Evolutionary conservation across 2,329 filamentous ascomycete genomes (phyloP), one percentile per base, ranked within the genome.

Genomic region (Coniosporium tulheliwenetii): DNA sequence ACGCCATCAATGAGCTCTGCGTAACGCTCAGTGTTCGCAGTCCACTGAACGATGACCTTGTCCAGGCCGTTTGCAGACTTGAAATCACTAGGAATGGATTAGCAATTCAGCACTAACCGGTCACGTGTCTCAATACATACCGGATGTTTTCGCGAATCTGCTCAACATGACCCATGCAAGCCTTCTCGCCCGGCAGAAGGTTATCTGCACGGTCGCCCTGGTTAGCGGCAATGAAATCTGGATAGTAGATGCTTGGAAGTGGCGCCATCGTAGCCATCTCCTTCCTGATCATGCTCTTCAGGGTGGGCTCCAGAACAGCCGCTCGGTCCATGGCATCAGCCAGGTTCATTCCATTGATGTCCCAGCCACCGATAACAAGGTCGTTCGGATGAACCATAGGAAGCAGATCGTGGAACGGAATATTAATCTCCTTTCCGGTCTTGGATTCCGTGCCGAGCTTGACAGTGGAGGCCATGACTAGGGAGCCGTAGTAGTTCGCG

Each of bases 321-420:
- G 91, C 89, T 55, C 91, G 85, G 61, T 98, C 89, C 87, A 96
- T 95, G 53, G 91, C 81, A 43, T 82, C 75, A 47, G 87, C 81
- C 47, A 98, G 67, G 66, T 93, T 84, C 77, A 95, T 70, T 56
- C 75, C 69, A 67, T 85, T 94, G 59, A 98, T 96, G 60, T 98
- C 91, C 91, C 91, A 98, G 46, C 91, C 91, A 51, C 91, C 89
- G 61, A 98, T 75, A 57, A 84, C 82, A 39, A 98, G 76, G 61
- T 98, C 87, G 59, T 98, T 91, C 53, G 91, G 91, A 64, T 96
- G 89, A 44, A 89, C 83, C 86, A 96, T 94, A 45, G 91, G 91
- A 48, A 98, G 73, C 54, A 96, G 73, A 60, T 89, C 77, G 59
- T 89, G 85, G 71, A 98, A 93, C 48, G 91, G 89, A 52, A 98